Percentiles rank a stretch among this genome's conserved stretches.
Evolutionary conservation across 2,329 filamentous ascomycete genomes (phyloP).

Genomic region (Claviceps humidiphila): DNA sequence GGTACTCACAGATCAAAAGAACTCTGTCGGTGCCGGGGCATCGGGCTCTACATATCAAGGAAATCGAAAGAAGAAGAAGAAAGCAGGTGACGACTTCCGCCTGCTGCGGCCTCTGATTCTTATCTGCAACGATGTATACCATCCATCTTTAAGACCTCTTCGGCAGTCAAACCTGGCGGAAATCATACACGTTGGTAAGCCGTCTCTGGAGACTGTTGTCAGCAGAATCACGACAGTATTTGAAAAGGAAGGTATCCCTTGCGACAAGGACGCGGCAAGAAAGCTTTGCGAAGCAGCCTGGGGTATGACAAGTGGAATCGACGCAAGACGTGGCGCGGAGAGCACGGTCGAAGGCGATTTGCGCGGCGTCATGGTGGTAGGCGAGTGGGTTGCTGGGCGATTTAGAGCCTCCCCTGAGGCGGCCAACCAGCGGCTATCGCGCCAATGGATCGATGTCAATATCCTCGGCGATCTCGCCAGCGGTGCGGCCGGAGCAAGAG

Average conservation of each 20-base stretch:
- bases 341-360: conserved; percentile 60
- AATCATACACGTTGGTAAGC: conserved; percentile 82
- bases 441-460: conserved; percentile 64
- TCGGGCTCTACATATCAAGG: conserved; percentile 11
- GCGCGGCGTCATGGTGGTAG: conserved; percentile 71
- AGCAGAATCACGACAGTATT: conserved; percentile 72
- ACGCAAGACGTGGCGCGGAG: conserved; percentile 54
- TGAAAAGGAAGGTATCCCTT: conserved; percentile 74
- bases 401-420: conserved; percentile 37
- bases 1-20: conserved; percentile 74
- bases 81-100: conserved; percentile 66
- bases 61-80: conserved; percentile 46
- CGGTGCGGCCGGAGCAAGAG: conserved; percentile 58
- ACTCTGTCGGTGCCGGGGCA: conserved; percentile 27
- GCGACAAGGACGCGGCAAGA: conserved; percentile 78
- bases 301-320: conserved; percentile 62
- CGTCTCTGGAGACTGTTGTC: conserved; percentile 75
- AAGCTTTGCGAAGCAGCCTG: conserved; percentile 73
- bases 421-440: conserved; percentile 41
- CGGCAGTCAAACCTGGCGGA: conserved; percentile 79
- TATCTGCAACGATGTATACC: conserved; percentile 96
- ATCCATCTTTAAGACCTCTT: conserved; percentile 72
- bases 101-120: conserved; percentile 80
- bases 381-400: conserved; percentile 72
- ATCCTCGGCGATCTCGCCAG: conserved; percentile 54